A percentile compares a stretch with the other conserved stretches of the same genome.
phyloP scores from a whole-genome alignment of 495 filamentous ascomycete genomes.

The Penicillium roqueforti region DNA sequence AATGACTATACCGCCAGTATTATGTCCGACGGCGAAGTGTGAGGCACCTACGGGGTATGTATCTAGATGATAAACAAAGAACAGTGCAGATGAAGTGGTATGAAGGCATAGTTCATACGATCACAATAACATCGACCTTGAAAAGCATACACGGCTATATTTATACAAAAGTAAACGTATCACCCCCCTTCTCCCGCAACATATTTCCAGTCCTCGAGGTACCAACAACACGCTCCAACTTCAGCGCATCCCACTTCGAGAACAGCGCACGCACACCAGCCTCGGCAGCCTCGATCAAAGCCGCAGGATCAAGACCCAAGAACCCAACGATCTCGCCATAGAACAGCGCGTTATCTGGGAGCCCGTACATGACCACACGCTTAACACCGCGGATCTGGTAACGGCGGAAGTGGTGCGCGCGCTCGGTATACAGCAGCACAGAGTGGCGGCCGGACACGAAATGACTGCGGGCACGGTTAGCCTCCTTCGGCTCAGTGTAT shows the following conservation, averaged over 20 bases:
- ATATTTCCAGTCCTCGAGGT: constrained; percentile 63
- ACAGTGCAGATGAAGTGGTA: neutral
- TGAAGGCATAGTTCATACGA: neutral
- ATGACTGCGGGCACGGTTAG: constrained; percentile 78
- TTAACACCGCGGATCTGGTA: constrained; percentile 76
- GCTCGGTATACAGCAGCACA: constrained; percentile 84
- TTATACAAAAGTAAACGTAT: constrained; percentile 69
- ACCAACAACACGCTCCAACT: constrained; percentile 85
- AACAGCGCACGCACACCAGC: constrained; percentile 67
- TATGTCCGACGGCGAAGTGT: no score
- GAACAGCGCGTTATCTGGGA: constrained; percentile 85
- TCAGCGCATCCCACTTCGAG: constrained; percentile 82
- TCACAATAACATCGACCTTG: neutral
- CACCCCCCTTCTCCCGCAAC: constrained; percentile 71
- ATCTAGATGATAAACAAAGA: no score
- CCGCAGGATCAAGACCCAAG: constrained; percentile 46
- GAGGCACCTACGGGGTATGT: no score
- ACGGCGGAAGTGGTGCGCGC: constrained; percentile 89
- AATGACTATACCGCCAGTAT: no score
- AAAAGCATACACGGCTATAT: constrained; percentile 1
- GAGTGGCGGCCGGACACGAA: constrained; percentile 79
- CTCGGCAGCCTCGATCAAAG: constrained; percentile 32
- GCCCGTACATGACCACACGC: constrained; percentile 74
- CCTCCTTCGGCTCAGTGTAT: constrained; percentile 71
- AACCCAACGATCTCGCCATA: constrained; percentile 83